phyloP scores from a whole-genome alignment of 1,284 basidiomycete genomes.

The Wallemia hederae region DNA sequence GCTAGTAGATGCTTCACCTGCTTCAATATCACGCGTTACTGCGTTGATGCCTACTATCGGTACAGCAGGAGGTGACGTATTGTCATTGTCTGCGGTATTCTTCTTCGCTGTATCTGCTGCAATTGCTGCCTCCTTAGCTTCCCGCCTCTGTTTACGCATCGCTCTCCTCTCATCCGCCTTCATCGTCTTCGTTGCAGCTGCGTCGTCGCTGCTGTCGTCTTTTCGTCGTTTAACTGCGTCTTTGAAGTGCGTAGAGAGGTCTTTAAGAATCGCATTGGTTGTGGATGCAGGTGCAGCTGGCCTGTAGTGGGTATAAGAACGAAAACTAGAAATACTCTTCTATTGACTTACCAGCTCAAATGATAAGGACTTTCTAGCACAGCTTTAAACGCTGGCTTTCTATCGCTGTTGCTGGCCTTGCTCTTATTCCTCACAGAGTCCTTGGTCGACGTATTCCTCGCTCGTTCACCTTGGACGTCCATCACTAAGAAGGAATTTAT shows the following conservation, averaged over 20 bases:
- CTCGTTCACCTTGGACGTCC: background rate
- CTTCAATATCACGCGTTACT: background rate
- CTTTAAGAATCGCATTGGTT: no score
- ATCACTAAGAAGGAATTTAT: background rate
- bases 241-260: no score
- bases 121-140: no score
- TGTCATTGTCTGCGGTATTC: background rate
- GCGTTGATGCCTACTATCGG: background rate
- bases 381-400: background rate
- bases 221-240: no score
- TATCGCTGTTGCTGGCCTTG: background rate
- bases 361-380: background rate
- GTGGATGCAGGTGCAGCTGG: no score
- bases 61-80: background rate
- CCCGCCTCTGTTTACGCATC: background rate
- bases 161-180: background rate
- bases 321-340: background rate
- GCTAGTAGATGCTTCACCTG: background rate
- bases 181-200: no score
- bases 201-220: no score
- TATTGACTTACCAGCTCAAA: background rate
- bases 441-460: background rate
- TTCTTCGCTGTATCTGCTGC: background rate
- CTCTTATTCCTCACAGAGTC: background rate
- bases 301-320: no score